Percentiles rank a stretch among this genome's conserved stretches.
Evolutionary conservation across 2,329 filamentous ascomycete genomes (phyloP).

Genomic region (Xylaria arbuscula): DNA sequence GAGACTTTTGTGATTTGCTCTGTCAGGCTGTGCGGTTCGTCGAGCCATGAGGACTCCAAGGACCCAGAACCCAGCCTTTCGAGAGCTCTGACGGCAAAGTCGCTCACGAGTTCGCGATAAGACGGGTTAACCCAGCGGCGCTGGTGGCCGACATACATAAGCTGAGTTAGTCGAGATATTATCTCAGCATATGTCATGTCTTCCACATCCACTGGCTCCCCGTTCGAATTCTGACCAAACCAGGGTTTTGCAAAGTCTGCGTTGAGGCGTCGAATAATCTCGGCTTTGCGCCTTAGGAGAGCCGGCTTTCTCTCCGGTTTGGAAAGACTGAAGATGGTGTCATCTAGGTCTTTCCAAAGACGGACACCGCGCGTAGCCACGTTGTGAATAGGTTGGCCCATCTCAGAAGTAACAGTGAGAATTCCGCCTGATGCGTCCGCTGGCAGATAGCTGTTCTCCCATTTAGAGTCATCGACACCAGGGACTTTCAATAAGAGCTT

Average conservation of each 20-base stretch:
- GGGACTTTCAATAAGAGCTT: constrained; percentile 87
- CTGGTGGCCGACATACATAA: constrained; percentile 92
- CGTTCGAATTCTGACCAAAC: constrained; percentile 87
- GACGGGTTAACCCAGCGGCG: constrained; percentile 90
- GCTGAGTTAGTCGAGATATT: constrained; percentile 83
- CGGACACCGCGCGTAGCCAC: constrained; percentile 93
- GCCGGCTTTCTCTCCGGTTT: constrained; percentile 92
- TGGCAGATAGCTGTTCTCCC: constrained; percentile 91
- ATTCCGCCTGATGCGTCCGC: constrained; percentile 86
- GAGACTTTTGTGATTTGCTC: constrained; percentile 83
- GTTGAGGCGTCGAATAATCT: constrained; percentile 95
- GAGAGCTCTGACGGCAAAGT: constrained; percentile 95
- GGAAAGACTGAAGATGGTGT: constrained; percentile 96
- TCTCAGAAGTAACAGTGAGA: constrained; percentile 96
- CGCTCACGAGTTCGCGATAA: constrained; percentile 83
- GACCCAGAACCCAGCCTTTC: constrained; percentile 85
- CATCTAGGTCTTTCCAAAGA: constrained; percentile 99
- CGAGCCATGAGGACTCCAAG: constrained; percentile 88
- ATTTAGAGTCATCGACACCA: constrained; percentile 82
- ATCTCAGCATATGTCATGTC: constrained; percentile 97
- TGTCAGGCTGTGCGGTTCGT: constrained; percentile 81
- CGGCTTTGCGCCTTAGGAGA: constrained; percentile 85
- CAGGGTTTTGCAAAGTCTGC: constrained; percentile 97
- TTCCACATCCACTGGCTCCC: constrained; percentile 85
- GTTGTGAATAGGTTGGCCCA: constrained; percentile 99